A percentile compares a stretch with the other conserved stretches of the same genome.
Evolutionary conservation across 2,329 filamentous ascomycete genomes (phyloP).

Genomic region (Colletotrichum sansevieriae): DNA sequence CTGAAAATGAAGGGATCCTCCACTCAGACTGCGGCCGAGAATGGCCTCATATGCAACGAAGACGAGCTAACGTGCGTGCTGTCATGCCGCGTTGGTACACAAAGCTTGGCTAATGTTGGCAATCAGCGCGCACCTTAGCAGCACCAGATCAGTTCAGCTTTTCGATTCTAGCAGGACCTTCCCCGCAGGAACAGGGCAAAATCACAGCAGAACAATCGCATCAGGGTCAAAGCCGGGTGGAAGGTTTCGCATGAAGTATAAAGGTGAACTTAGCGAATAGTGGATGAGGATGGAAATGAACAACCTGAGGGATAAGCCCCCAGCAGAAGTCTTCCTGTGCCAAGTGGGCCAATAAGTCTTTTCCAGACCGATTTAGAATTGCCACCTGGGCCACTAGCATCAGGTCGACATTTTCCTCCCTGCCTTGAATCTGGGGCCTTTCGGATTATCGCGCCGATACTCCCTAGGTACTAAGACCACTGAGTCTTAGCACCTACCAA

Average conservation of each 20-base stretch:
- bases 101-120: too few species aligned
- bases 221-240: neutral
- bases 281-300: neutral
- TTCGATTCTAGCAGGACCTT: neutral
- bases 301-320: neutral
- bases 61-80: too few species aligned
- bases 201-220: neutral
- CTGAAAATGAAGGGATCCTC: too few species aligned
- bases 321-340: conserved; percentile 21
- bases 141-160: neutral
- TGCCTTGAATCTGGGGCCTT: neutral
- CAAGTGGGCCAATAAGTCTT: conserved; percentile 28
- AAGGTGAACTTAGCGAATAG: neutral
- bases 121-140: too few species aligned
- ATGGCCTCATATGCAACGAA: too few species aligned
- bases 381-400: conserved; percentile 16
- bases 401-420: conserved; percentile 20
- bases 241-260: neutral
- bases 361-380: conserved; percentile 4
- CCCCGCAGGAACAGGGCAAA: neutral
- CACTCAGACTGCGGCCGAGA: too few species aligned
- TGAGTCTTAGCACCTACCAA: neutral
- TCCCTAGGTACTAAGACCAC: neutral
- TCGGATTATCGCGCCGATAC: conserved; percentile 15
- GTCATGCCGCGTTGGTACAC: too few species aligned